Percentiles rank a stretch among this genome's conserved stretches.
phyloP scores from a whole-genome alignment of 2,329 filamentous ascomycete species.

The Aspergillus sp. region DNA sequence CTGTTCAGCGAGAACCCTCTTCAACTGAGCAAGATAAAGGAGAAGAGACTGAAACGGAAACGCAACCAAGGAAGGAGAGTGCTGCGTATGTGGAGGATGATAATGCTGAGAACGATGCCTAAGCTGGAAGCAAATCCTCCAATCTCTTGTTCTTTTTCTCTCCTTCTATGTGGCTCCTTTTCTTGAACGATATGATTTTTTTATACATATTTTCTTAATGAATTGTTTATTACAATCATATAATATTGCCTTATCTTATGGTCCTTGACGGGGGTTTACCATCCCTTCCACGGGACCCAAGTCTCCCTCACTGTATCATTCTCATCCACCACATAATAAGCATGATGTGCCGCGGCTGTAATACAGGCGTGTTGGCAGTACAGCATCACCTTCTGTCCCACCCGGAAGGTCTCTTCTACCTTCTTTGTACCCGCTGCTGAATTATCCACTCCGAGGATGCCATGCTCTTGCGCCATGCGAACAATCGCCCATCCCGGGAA shows the following conservation, averaged over 20 bases:
- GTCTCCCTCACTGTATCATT: slow-evolving; percentile 17
- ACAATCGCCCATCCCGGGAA: slow-evolving; percentile 60
- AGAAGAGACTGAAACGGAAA: slow-evolving; percentile 1
- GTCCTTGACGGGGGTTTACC: slow-evolving; percentile 4
- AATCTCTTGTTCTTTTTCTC: no score
- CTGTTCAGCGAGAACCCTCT: slow-evolving; percentile 7
- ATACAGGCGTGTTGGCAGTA: slow-evolving; percentile 82
- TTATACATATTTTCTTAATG: no score
- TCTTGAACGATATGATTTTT: no score
- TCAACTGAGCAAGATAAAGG: not conserved
- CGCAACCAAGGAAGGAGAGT: no score
- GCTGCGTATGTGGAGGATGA: no score
- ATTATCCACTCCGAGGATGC: slow-evolving; percentile 57
- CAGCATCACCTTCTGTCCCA: slow-evolving; percentile 64
- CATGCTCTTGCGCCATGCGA: slow-evolving; percentile 74
- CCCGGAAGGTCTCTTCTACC: slow-evolving; percentile 42
- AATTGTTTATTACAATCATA: no score
- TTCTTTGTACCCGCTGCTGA: slow-evolving; percentile 32
- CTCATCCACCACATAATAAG: slow-evolving; percentile 67
- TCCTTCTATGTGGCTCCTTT: no score
- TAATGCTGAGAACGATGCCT: no score
- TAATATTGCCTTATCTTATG: no score
- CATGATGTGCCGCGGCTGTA: slow-evolving; percentile 63
- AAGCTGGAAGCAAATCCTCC: no score
- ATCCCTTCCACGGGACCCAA: slow-evolving; percentile 24